Evolutionary conservation across 805 yeast genomes (phyloP), one percentile per base, ranked within the genome.

Genomic region (Kodamaea jinghongensis): DNA sequence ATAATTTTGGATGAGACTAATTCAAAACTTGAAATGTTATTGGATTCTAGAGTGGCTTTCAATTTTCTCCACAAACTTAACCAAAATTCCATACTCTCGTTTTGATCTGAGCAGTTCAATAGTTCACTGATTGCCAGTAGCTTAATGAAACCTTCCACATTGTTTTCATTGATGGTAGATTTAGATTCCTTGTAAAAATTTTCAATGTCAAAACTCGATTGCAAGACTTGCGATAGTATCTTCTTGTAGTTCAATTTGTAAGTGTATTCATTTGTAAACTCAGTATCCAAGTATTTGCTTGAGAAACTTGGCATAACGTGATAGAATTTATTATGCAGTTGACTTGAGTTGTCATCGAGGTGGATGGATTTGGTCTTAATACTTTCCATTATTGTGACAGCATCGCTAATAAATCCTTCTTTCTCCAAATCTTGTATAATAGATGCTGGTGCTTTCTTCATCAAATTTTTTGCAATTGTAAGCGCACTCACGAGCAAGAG

Each of bases 371-470:
- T 20, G 38, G 49, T 35, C 49, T 51, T 36, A 50, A 43, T 32
- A 51, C 36, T 46, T 17, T 58, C 60, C 7, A 63, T 39, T 3
- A 78, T 58, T 0, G 51, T 43, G 1, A 60, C 47, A 7, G 74
- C 65, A 52, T 82, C 86, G 12, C 71, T 59, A 3, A 82, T 55
- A n/a, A 84, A 58, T 0, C 96, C 96, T 51, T 87, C 95, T 40
- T 85, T 73, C 49, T 76, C 83, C 45, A 87, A 76, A 6, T 66
- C 70, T 0, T 56, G 50, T 4, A 79, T 51, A 41, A 75, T 80
- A 1, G 57, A 43, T 1, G 59, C 61, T 0, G 81, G 72, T 12
- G 72, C 61, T 31, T 71, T 67, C 4, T 58, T 56, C 0, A 78
- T 59, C 36, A 86, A 54, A 2, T 57, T 44, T 6, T 68, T 62